A percentile compares a stretch with the other conserved stretches of the same genome.
These are phyloP conservation scores for Gossypium arboreum DNA, from an alignment of 345 rosid species.

Conservation along the genomic window DNA sequence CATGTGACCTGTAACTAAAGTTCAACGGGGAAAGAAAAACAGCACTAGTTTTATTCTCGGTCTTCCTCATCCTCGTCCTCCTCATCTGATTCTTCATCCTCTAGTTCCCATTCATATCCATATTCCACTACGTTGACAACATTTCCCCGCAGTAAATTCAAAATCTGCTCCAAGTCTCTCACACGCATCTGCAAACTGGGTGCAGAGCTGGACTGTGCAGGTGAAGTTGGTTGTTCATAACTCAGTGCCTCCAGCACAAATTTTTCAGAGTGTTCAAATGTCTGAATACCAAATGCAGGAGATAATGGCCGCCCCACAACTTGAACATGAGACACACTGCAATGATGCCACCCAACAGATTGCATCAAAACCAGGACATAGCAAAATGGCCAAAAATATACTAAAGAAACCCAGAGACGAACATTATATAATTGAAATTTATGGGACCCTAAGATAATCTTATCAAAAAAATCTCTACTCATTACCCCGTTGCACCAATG, in stretches of 20 bases:
- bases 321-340: constrained; percentile 69
- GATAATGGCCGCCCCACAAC: constrained; percentile 58
- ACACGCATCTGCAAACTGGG: constrained; percentile 22
- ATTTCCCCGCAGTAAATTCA: constrained; percentile 43
- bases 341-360: constrained; percentile 14
- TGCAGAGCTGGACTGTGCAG: constrained; percentile 11
- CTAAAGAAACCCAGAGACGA: background rate
- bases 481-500: background rate
- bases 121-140: constrained; percentile 32
- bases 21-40: background rate
- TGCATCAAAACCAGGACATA: constrained; percentile 1
- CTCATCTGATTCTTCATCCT: constrained; percentile 47
- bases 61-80: constrained; percentile 14
- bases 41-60: background rate
- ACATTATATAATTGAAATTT: background rate
- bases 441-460: background rate
- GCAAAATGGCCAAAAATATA: background rate
- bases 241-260: constrained; percentile 49
- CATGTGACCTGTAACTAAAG: background rate
- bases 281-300: constrained; percentile 43
- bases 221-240: constrained; percentile 27
- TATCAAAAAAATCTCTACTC: background rate
- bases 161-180: constrained; percentile 45
- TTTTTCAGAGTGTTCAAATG: constrained; percentile 43
- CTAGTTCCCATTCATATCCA: constrained; percentile 40